Evolutionary conservation across 805 yeast species (phyloP), one percentile per base, ranked within the genome.

Genomic region (Isabelozyma heimii): DNA sequence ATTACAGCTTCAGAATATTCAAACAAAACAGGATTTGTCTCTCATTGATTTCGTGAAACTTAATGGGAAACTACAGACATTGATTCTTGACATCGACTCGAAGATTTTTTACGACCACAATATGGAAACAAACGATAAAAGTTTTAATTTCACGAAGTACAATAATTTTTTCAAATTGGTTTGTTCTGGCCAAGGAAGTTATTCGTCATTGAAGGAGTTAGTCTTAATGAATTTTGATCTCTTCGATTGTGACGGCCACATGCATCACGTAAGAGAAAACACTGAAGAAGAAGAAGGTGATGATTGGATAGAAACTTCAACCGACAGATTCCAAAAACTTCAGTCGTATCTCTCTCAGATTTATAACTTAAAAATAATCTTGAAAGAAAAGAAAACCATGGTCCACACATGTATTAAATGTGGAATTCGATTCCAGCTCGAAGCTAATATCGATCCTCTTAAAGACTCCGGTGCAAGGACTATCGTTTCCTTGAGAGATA

Each of bases 41-140:
- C 52, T 80, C 28, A 75, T 79, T 43, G 81, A 77, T 55, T 79
- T 80, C 53, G 54, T 72, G 37, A 71, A 69, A 50, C 54, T 51
- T 12, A 72, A 71, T 51, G 59, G 61, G 27, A 65, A 67, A 5
- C 58, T 82, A 24, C 52, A 65, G 6, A 62, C 67, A 10, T 51
- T 83, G 17, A 63, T 70, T 8, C 60, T 83, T 12, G 87, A 82
- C 55, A 59, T 82, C 40, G 69, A 70, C 50, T 80, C 85, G 33
- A 65, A 64, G 24, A 71, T 81, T 12, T 82, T 73, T 47, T 67
- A 66, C 51, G 58, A 52, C 26, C 35, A 44, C 13, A 51, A 58
- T 15, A 45, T 39, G 10, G 55, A 51, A 16, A 49, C 51, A 8
- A 13, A 44, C 5, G 52, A 54, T 24, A 58, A 55, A 38, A 38